phyloP scores from a whole-genome alignment of 345 rosid species.

The Lepidium didymum region DNA sequence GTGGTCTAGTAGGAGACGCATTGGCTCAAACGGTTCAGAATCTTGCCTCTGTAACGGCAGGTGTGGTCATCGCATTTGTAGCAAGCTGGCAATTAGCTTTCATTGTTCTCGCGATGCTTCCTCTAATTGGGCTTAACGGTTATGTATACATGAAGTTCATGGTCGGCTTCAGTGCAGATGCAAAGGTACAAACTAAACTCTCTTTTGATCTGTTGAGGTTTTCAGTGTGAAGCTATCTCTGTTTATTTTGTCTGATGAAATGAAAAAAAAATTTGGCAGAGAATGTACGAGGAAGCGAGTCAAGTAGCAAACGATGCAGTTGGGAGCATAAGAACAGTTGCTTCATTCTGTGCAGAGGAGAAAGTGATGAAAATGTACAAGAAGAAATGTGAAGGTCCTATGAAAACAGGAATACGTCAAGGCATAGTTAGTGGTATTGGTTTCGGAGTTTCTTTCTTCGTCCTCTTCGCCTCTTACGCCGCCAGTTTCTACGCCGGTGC shows the following conservation, averaged over 20 bases:
- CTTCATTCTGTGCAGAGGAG: constrained; percentile 86
- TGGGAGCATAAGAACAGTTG: constrained; percentile 82
- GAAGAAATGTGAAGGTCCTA: constrained; percentile 74
- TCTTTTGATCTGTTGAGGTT: background rate
- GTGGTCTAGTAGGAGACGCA: constrained; percentile 72
- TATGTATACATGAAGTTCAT: constrained; percentile 53
- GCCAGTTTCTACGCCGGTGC: constrained; percentile 77
- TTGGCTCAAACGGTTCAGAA: constrained; percentile 59
- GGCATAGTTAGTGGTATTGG: constrained; percentile 68
- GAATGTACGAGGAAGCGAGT: constrained; percentile 86
- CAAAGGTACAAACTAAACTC: constrained; percentile 45
- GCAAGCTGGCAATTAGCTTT: constrained; percentile 68
- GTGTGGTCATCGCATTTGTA: constrained; percentile 61
- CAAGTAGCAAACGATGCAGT: constrained; percentile 93
- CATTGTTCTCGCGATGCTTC: constrained; percentile 52
- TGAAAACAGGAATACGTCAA: constrained; percentile 58
- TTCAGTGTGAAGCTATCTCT: background rate
- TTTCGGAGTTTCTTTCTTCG: constrained; percentile 59
- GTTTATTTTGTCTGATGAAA: background rate
- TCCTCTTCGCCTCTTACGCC: constrained; percentile 50
- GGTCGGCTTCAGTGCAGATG: constrained; percentile 76
- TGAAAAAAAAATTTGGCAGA: constrained; percentile 36
- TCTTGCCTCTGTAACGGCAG: constrained; percentile 47
- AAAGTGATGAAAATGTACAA: constrained; percentile 69
- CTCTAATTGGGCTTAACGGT: constrained; percentile 58